Conservation (phyloP, 352 stramenopile species). For the Phytophthora pisi region DNA sequence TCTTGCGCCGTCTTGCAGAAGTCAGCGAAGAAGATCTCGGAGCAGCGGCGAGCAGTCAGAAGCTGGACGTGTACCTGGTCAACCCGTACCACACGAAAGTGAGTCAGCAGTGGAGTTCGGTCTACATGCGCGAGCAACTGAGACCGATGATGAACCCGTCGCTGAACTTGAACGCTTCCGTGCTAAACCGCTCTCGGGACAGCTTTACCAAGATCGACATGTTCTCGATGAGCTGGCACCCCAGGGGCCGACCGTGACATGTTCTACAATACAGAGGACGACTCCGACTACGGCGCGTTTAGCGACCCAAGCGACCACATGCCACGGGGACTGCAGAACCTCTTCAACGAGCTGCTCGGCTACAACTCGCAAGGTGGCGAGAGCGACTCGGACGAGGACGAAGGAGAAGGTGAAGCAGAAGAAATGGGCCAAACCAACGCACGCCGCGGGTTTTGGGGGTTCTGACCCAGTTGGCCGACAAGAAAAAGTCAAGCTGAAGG, state of each 20-base stretch:
- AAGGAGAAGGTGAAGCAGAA: background rate
- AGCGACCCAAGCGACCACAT: slow-evolving; percentile 3
- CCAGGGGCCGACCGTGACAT: slow-evolving; percentile 3
- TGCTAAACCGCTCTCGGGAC: slow-evolving; percentile 9
- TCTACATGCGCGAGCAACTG: slow-evolving; percentile 18
- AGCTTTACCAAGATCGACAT: slow-evolving; percentile 19
- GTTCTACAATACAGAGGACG: slow-evolving; percentile 8
- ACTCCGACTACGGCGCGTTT: slow-evolving; percentile 10
- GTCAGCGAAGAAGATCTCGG: slow-evolving; percentile 18
- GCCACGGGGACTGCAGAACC: background rate
- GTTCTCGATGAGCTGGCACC: slow-evolving; percentile 19
- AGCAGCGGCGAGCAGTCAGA: slow-evolving; percentile 1
- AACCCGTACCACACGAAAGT: slow-evolving; percentile 19
- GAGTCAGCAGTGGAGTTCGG: slow-evolving; percentile 10
- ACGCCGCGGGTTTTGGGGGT: background rate
- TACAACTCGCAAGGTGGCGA: slow-evolving; percentile 2
- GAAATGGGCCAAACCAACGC: background rate
- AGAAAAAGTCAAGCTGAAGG: background rate
- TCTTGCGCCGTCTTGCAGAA: slow-evolving; percentile 3
- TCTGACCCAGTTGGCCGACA: background rate
- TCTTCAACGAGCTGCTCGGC: slow-evolving; percentile 18
- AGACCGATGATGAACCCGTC: slow-evolving; percentile 13
- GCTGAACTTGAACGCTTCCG: slow-evolving; percentile 1
- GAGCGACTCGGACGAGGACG: background rate
- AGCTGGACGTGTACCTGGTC: slow-evolving; percentile 12